Evolutionary conservation across 345 rosid genomes (phyloP).

Genomic region (Lenwebbia sp.): DNA sequence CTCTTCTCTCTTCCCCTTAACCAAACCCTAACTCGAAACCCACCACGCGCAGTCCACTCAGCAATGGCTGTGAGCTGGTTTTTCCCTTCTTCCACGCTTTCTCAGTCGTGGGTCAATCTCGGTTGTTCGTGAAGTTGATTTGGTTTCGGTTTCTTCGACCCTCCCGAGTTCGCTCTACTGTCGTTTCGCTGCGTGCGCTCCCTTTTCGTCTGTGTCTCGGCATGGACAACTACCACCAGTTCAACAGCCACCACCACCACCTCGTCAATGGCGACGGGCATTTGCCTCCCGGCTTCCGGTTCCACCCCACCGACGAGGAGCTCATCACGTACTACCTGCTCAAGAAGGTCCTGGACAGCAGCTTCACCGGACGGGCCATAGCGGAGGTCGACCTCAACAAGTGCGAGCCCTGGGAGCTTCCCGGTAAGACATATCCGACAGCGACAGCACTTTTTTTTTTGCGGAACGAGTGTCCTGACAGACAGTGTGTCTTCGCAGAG

Average conservation of each 20-base stretch:
- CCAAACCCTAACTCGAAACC: background rate
- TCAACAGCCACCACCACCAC: constrained; percentile 21
- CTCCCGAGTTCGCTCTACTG: background rate
- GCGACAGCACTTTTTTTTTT: background rate
- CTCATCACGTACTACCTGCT: constrained; percentile 82
- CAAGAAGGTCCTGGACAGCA: constrained; percentile 66
- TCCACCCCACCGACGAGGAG: constrained; percentile 96
- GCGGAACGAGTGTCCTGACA: background rate
- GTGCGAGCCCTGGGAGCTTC: constrained; percentile 98
- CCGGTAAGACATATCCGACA: constrained; percentile 27
- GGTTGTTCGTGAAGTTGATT: background rate
- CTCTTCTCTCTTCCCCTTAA: background rate
- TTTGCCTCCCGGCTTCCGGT: constrained; percentile 88
- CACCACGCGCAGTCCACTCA: background rate
- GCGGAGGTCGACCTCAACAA: constrained; percentile 92
- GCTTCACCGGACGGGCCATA: constrained; percentile 64
- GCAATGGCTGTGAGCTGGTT: background rate
- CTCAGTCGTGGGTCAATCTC: background rate
- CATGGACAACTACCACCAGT: constrained; percentile 42
- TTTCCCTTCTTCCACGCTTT: background rate
- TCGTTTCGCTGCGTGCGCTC: background rate
- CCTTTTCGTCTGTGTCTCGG: background rate
- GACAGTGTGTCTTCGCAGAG: constrained; percentile 20
- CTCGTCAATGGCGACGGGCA: background rate
- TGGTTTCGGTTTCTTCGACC: background rate